phyloP scores from a whole-genome alignment of 225 moss, liverwort and hornwort species.

The Polytrichum commune region DNA sequence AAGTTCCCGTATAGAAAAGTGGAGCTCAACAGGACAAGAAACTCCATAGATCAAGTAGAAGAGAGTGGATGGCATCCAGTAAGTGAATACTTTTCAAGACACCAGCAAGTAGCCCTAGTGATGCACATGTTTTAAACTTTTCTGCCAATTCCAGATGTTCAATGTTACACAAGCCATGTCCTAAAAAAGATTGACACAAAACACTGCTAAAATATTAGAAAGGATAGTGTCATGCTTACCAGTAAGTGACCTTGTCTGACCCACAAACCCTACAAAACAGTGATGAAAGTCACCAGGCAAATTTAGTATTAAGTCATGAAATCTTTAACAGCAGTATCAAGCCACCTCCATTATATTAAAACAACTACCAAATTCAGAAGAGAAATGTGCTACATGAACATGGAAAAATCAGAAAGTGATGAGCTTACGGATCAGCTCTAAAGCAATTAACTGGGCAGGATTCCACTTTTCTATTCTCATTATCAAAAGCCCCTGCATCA shows the following conservation, averaged over 20 bases:
- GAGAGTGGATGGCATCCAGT: too few species aligned
- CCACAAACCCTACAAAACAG: slow-evolving; percentile 67
- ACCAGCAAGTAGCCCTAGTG: too few species aligned
- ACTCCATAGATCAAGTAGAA: not conserved
- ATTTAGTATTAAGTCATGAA: slow-evolving; percentile 3
- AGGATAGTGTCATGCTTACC: slow-evolving; percentile 32
- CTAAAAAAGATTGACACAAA: too few species aligned
- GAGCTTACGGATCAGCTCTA: slow-evolving; percentile 45
- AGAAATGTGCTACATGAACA: not conserved
- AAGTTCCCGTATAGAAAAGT: slow-evolving; percentile 5
- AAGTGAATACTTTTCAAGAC: too few species aligned
- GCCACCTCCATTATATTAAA: not conserved
- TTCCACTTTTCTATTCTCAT: slow-evolving; percentile 15
- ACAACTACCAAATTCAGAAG: not conserved
- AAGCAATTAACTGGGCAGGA: slow-evolving; percentile 55
- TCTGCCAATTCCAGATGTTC: too few species aligned
- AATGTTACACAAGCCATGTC: too few species aligned
- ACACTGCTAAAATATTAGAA: too few species aligned
- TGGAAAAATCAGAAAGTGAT: not conserved
- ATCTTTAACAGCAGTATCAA: not conserved
- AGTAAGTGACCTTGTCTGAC: slow-evolving; percentile 70
- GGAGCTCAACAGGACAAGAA: not conserved
- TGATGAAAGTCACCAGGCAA: slow-evolving; percentile 1
- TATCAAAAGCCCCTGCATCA: slow-evolving; percentile 31
- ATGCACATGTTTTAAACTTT: too few species aligned